Base-by-base conservation (phyloP, 805 yeast genomes). In the Saccharomycopsis synnaedendra region DNA sequence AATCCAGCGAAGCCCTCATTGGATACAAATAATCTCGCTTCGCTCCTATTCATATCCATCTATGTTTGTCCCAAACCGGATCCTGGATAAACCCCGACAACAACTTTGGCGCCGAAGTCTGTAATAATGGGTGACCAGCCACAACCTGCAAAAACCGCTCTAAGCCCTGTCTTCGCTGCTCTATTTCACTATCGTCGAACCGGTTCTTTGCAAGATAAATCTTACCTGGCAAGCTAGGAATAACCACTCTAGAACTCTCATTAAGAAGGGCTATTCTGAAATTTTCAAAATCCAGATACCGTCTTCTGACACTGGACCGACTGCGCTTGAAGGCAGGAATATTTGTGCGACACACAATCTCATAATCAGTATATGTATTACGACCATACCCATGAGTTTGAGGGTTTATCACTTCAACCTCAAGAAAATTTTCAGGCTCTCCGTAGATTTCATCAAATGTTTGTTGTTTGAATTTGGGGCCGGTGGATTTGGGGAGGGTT, bases 201-300 rank as follows among this genome's bases (percentile, higher is more conserved):
- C 90, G 72, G 62, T 83, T 82, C 51, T 75, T 77, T 31, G 74
- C 68, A 45, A 80, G 63, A 47, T 78, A 66, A 37, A 85, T 82
- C 62, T 90, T 93, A n/a, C 95, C 96, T 0, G 98, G 98, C 42
- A 90, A 70, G 41, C 78, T 74, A 1, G 97, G 97, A 32, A 93
- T 80, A 35, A 84, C 74, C 11, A 93, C 96, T 42, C 86, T 69
- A 3, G 86, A 73, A 37, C 84, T 70, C 60, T 90, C 97, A 46
- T 75, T 73, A 55, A 84, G 85, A 40, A 90, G 65, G 35, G 84
- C 74, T 49, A 76, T 80, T 52, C 85, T 72, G 59, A 90, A 85
- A 29, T 76, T 72, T 52, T 85, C 97, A 62, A 90, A 90, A 59
- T 93, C 97, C 41, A 88, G 78, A 67, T 87, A 90, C 43, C 97